phyloP scores from a whole-genome alignment of 2,329 filamentous ascomycete species.

The Fusarium praegraminearum region DNA sequence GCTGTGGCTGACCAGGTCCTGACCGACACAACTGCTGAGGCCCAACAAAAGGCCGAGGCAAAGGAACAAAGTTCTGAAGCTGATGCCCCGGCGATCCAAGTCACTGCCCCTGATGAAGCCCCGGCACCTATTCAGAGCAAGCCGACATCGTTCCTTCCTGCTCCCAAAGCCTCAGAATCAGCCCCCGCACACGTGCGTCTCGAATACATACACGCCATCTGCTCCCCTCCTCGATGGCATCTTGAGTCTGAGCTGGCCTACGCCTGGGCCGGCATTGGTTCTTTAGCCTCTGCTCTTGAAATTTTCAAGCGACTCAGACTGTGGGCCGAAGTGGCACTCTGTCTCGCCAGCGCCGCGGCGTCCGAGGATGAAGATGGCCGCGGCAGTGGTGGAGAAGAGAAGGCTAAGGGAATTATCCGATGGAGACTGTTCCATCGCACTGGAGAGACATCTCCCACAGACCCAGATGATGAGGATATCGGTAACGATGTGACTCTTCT shows the following conservation, averaged over 20 bases:
- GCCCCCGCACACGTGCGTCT: constrained; percentile 82
- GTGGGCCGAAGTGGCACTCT: constrained; percentile 95
- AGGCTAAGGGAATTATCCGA: constrained; percentile 80
- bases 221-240: constrained; percentile 90
- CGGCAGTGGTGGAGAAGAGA: constrained; percentile 76
- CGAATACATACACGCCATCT: constrained; percentile 84
- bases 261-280: constrained; percentile 91
- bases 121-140: constrained; percentile 51
- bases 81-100: constrained; percentile 60
- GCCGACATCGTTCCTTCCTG: constrained; percentile 84
- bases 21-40: constrained; percentile 74
- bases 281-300: constrained; percentile 88
- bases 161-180: constrained; percentile 79
- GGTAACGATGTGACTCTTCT: constrained; percentile 65
- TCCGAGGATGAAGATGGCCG: constrained; percentile 69
- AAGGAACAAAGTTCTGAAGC: constrained; percentile 45
- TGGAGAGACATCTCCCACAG: constrained; percentile 50
- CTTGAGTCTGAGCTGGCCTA: constrained; percentile 92
- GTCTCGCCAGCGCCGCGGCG: constrained; percentile 73
- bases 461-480: constrained; percentile 64
- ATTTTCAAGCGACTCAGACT: constrained; percentile 94
- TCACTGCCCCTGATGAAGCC: constrained; percentile 56
- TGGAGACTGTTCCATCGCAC: constrained; percentile 82
- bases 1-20: constrained; percentile 96
- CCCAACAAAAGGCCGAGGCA: constrained; percentile 46